Evolutionary conservation across 83 land plant species (phyloP), one percentile per base, ranked within the genome.

Genomic region (Isoetes engelmannii): DNA sequence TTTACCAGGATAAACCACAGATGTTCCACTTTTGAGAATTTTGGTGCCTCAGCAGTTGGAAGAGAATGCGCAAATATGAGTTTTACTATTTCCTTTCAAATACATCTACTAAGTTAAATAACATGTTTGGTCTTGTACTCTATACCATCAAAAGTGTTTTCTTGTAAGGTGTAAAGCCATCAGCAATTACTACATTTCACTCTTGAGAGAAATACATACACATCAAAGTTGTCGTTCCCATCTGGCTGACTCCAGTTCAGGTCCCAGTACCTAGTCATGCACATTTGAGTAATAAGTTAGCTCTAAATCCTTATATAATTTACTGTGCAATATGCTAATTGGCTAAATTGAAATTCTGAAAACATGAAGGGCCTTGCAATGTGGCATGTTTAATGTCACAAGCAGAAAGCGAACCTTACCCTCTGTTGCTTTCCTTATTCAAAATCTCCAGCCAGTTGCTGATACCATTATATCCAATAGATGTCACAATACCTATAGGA

Each of bases 181-280:
- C 37, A 28, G 37, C 37, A 28, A 28, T 0, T 28, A 28, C 37
- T 28, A 28, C 37, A 28, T 28, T 28, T 28, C 37, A 28, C 37
- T 28, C 37, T 28, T 28, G 37, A 28, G 37, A 59, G 18, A 1
- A 0, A 12, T 12, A 62, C 94, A 73, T 72, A 92, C 97, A 77
- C 80, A 63, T 92, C 88, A 71, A 80, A 84, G 8, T 65, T 82
- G 71, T 92, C 94, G 4, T 66, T 62, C 9, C 78, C 83, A 20
- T 77, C 82, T 18, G 83, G 76, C 65, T 68, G 77, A 59, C 73
- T 84, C 98, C 98, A 92, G 48, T 82, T 86, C 65, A 92, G 71
- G 68, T 93, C 98, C 96, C 96, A 93, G 59, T 87, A 92, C 66
- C 98, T 92, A 72, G 37, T 28, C 37, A 28, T 28, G 37, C 37